phyloP scores from a whole-genome alignment of 1,284 basidiomycete genomes.

The Polyporus tsugae region DNA sequence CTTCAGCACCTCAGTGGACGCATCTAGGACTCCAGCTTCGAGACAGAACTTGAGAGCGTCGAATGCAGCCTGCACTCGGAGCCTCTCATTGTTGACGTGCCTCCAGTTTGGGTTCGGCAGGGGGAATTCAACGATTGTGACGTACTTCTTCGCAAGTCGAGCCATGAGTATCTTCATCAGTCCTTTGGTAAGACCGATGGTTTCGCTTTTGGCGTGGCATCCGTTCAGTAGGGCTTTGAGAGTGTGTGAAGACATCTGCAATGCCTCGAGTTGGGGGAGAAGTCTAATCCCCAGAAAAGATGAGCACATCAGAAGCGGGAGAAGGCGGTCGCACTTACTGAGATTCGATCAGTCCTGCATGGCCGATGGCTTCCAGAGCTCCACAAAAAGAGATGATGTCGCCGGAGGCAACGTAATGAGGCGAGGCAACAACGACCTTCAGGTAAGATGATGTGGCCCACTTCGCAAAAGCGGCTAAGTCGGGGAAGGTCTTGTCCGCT shows the following conservation, averaged over 20 bases:
- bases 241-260: background rate
- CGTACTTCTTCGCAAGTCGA: background rate
- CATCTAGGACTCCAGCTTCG: background rate
- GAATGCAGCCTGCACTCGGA: background rate
- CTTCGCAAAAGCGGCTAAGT: background rate
- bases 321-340: background rate
- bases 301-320: background rate
- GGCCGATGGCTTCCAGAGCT: background rate
- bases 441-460: background rate
- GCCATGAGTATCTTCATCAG: background rate
- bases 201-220: background rate
- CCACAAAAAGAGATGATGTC: background rate
- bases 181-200: background rate
- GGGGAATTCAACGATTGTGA: background rate
- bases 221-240: background rate
- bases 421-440: background rate
- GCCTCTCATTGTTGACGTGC: background rate
- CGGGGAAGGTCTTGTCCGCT: background rate
- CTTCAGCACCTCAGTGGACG: background rate
- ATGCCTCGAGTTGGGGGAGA: background rate
- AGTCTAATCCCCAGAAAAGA: background rate
- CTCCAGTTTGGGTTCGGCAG: background rate
- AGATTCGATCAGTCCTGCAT: background rate
- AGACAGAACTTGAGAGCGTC: conserved; percentile 12
- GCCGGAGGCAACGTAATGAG: background rate